These are phyloP conservation scores for Colletotrichum kahawae DNA, from an alignment of 2,329 filamentous ascomycete genomes.

Conservation along the genomic window DNA sequence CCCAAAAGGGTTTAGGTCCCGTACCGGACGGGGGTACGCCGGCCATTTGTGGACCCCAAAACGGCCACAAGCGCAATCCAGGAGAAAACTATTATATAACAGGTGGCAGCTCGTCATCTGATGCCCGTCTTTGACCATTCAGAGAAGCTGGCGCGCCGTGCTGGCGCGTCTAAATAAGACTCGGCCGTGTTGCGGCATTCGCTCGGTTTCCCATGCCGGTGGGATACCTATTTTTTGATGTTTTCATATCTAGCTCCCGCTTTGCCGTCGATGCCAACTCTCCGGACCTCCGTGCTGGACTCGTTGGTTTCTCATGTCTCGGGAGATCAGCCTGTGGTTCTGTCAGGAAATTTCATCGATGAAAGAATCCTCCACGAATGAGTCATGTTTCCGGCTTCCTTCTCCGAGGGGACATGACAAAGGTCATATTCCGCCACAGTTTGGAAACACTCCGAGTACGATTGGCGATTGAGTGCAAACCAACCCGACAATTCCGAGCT, in stretches of 20 bases:
- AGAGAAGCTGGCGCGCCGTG: neutral
- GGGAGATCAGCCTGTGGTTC: neutral
- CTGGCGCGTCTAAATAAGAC: neutral
- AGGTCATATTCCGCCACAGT: neutral
- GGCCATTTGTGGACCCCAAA: neutral
- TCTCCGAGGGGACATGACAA: neutral
- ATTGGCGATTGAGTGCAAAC: neutral
- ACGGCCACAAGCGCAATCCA: neutral
- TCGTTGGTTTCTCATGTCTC: neutral
- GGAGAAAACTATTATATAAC: conserved; percentile 18
- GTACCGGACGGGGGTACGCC: conserved; percentile 7
- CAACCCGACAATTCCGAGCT: neutral
- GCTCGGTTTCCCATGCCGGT: neutral
- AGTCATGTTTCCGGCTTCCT: neutral
- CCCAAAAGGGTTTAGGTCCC: conserved; percentile 21
- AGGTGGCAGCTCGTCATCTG: conserved; percentile 8
- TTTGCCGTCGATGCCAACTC: neutral
- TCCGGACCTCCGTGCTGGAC: neutral
- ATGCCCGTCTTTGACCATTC: neutral
- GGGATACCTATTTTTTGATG: neutral
- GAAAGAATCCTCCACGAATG: neutral
- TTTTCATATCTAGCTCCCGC: neutral
- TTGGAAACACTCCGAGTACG: neutral
- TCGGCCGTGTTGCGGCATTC: neutral
- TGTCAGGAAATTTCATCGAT: neutral